A percentile compares a stretch with the other conserved stretches of the same genome.
Conservation (phyloP, 192 early-diverging fungal genomes). For the Coemansia sp. region DNA sequence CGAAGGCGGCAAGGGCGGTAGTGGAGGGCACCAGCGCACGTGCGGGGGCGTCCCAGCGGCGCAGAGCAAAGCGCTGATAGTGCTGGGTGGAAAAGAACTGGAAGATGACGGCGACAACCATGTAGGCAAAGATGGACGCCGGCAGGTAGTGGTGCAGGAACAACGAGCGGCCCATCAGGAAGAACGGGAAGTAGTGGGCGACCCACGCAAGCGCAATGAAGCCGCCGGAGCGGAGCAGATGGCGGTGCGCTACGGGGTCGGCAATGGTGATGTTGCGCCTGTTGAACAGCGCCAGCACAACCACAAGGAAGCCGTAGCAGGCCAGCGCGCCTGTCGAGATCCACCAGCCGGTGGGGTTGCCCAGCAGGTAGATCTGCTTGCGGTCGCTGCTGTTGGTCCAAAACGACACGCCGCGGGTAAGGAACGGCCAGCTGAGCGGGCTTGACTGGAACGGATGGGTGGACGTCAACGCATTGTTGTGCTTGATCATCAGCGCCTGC, state of each 20-base stretch:
- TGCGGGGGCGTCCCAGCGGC: slow-evolving; percentile 32
- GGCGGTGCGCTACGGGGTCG: slow-evolving; percentile 31
- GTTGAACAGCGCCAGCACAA: slow-evolving; percentile 71
- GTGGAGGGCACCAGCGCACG: slow-evolving; percentile 41
- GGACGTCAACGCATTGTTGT: slow-evolving; percentile 87
- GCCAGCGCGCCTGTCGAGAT: slow-evolving; percentile 43
- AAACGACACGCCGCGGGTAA: slow-evolving; percentile 88
- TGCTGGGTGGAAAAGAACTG: slow-evolving; percentile 60
- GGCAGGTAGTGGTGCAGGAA: slow-evolving; percentile 87
- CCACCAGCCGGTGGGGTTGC: slow-evolving; percentile 91
- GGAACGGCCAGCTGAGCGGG: slow-evolving; percentile 88
- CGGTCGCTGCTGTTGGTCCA: slow-evolving; percentile 80
- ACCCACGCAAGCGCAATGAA: slow-evolving; percentile 70
- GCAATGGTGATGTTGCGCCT: slow-evolving; percentile 74
- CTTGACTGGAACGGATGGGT: slow-evolving; percentile 89
- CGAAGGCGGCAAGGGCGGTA: slow-evolving; percentile 48
- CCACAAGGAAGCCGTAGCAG: slow-evolving; percentile 62
- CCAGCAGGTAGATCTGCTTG: slow-evolving; percentile 88
- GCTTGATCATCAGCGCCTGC: slow-evolving; percentile 84
- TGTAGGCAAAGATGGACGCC: slow-evolving; percentile 71
- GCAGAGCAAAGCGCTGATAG: slow-evolving; percentile 49
- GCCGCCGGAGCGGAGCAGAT: slow-evolving; percentile 54
- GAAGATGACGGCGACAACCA: slow-evolving; percentile 60
- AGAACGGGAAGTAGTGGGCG: slow-evolving; percentile 78
- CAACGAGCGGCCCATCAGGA: slow-evolving; percentile 71